Percentiles rank a stretch among this genome's conserved stretches.
These are phyloP conservation scores for Torulaspora franciscae DNA, from an alignment of 805 yeast genomes.

Conservation along the genomic window DNA sequence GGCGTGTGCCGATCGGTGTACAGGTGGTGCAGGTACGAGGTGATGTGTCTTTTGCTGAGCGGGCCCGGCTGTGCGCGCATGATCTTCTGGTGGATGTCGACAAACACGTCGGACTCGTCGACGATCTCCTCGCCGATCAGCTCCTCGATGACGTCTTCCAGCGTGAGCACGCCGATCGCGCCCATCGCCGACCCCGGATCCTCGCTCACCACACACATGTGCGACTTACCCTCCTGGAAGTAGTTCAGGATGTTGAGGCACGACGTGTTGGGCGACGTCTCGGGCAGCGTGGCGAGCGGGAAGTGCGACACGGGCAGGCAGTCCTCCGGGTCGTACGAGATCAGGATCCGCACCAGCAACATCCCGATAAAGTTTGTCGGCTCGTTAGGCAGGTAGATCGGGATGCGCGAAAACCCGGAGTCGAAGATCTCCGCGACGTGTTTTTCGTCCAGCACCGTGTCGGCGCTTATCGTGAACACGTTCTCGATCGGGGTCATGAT, in stretches of 20 bases:
- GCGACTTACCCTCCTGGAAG: slow-evolving; percentile 96
- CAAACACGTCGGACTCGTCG: slow-evolving; percentile 90
- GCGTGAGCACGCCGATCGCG: slow-evolving; percentile 84
- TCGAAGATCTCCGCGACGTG: slow-evolving; percentile 86
- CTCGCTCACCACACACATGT: slow-evolving; percentile 89
- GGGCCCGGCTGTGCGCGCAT: slow-evolving; percentile 76
- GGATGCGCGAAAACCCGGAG: slow-evolving; percentile 92
- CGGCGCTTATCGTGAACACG: slow-evolving; percentile 84
- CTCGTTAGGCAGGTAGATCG: slow-evolving; percentile 85
- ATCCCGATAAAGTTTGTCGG: slow-evolving; percentile 90
- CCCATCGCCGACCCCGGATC: slow-evolving; percentile 81
- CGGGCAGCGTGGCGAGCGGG: slow-evolving; percentile 94
- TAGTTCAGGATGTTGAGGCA: slow-evolving; percentile 90
- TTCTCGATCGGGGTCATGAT: slow-evolving; percentile 94
- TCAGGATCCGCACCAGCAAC: slow-evolving; percentile 86
- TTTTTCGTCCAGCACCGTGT: slow-evolving; percentile 72
- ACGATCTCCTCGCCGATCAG: slow-evolving; percentile 96
- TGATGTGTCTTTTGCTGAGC: slow-evolving; percentile 60
- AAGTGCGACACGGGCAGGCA: slow-evolving; percentile 86
- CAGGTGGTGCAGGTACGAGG: slow-evolving; percentile 61
- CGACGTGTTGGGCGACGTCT: slow-evolving; percentile 85
- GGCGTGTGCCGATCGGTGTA: slow-evolving; percentile 38
- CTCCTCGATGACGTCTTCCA: slow-evolving; percentile 98
- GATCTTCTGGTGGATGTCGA: slow-evolving; percentile 84
- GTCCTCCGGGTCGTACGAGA: slow-evolving; percentile 96